Base-by-base conservation (phyloP, 2,329 filamentous ascomycete genomes). In the Fusarium pseudoanthophilum region DNA sequence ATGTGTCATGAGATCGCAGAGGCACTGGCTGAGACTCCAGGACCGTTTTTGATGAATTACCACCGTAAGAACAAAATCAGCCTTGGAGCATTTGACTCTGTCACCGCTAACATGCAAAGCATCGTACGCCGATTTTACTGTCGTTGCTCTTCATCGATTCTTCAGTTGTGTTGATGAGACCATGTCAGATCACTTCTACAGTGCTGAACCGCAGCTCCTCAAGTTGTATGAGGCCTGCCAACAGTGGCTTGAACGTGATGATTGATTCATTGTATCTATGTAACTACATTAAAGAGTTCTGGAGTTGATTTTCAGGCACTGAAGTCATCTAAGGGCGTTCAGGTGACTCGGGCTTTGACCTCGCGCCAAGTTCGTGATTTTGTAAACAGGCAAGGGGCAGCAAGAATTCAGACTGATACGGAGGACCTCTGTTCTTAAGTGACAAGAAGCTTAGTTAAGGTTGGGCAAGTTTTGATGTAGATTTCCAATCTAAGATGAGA, bases 71-170 rank as follows among this genome's bases (percentile, higher is more conserved):
- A 10, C 6, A 9, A 20, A 9, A 16, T 20, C 18, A 4, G 7
- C 2, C 15, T 24, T 11, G 18, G 2, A 3, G 4, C 1, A 1
- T 21, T 18, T 6, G 2, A 14, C 42, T 2, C 3, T 34, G 4
- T 14, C 3, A 3, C 13, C 3, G 10, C 58, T 56, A n/a, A 60
- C 7, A 3, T 18, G 4, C 7, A 20, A 60, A 60, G 48, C 58
- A 0, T 60, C 36, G 5, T 60, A 60, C 9, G 48, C 36, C 2
- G 58, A 60, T 15, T 60, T 60, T 15, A 42, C 28, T 34, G n/a
- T 60, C 1, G 58, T 42, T 28, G 58, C 58, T 28, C 36, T 60
- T 21, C 51, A 56, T 55, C 28, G 37, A 14, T 60, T 60, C 36
- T 60, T 60, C 16, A 34, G n/a, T 13, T 56, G 28, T 60, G 48